A percentile compares a stretch with the other conserved stretches of the same genome.
Evolutionary conservation across 2,329 filamentous ascomycete species (phyloP).

Genomic region (Ceratocystis destructans): DNA sequence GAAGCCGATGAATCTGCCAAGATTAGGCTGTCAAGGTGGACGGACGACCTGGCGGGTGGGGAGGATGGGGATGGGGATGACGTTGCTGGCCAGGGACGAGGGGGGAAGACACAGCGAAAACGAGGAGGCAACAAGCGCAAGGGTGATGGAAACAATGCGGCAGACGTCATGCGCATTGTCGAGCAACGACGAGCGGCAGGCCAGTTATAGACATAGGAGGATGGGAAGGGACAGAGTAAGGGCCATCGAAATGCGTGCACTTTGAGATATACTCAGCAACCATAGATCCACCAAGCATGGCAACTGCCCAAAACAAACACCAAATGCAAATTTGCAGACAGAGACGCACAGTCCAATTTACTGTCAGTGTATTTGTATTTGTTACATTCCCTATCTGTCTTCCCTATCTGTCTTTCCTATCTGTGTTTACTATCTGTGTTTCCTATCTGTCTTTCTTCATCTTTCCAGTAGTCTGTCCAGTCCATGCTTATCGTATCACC

Average conservation of each 20-base stretch:
- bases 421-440: not conserved
- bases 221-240: not conserved
- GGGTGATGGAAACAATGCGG: slow-evolving; percentile 63
- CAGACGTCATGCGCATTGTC: slow-evolving; percentile 67
- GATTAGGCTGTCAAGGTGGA: slow-evolving; percentile 56
- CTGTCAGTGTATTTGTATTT: not conserved
- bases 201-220: not conserved
- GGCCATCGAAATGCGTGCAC: not conserved
- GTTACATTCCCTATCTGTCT: not conserved
- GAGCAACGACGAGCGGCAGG: slow-evolving; percentile 35
- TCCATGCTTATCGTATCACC: not conserved
- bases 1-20: slow-evolving; percentile 53
- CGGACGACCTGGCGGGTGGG: slow-evolving; percentile 29
- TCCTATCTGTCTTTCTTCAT: not conserved
- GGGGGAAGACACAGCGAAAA: slow-evolving; percentile 46
- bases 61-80: slow-evolving; percentile 33
- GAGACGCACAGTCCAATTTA: not conserved
- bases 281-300: not conserved
- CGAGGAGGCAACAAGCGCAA: slow-evolving; percentile 62
- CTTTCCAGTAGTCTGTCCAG: not conserved
- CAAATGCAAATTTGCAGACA: not conserved
- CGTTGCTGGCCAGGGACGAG: slow-evolving; percentile 24
- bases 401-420: not conserved
- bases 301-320: not conserved
- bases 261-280: too few relatives aligned